phyloP scores from a whole-genome alignment of 331 rosid genomes.

The Quercus lobata region DNA sequence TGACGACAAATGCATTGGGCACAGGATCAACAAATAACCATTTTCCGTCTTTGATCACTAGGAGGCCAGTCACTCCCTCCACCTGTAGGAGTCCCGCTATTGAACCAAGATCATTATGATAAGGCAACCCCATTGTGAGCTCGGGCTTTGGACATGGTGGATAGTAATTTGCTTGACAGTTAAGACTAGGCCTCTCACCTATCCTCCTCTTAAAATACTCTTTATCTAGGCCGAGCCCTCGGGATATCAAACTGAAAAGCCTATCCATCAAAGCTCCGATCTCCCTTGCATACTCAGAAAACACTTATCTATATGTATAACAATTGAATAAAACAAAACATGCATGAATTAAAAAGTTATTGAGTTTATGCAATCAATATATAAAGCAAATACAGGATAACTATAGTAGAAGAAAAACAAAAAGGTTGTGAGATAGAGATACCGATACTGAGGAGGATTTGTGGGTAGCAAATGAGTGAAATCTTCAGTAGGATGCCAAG shows the following conservation, averaged over 20 bases:
- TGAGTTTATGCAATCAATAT: no score
- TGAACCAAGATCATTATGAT: slow-evolving; percentile 24
- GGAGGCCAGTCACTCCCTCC: slow-evolving; percentile 30
- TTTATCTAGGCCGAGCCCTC: slow-evolving; percentile 33
- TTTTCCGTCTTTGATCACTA: slow-evolving; percentile 24
- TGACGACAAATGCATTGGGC: slow-evolving; percentile 31
- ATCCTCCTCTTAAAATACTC: slow-evolving; percentile 7
- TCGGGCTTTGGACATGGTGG: slow-evolving; percentile 41
- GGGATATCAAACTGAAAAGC: slow-evolving; percentile 27
- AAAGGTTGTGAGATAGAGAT: not conserved
- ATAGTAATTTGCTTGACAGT: slow-evolving; percentile 29
- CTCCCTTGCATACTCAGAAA: slow-evolving; percentile 29
- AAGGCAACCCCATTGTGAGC: slow-evolving; percentile 30
- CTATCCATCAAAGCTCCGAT: slow-evolving; percentile 22
- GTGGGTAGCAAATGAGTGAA: slow-evolving; percentile 22
- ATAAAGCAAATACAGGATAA: no score
- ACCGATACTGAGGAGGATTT: slow-evolving; percentile 33
- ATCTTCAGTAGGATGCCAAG: slow-evolving; percentile 28
- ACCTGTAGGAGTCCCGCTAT: slow-evolving; percentile 19
- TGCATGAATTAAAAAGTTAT: no score
- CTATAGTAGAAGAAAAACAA: not conserved
- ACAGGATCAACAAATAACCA: slow-evolving; percentile 33
- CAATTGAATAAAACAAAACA: not conserved
- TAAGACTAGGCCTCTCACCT: slow-evolving; percentile 22
- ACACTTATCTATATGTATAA: slow-evolving; percentile 16